Conservation (phyloP, 2,329 filamentous ascomycete genomes). For the Diaporthe velutina region DNA sequence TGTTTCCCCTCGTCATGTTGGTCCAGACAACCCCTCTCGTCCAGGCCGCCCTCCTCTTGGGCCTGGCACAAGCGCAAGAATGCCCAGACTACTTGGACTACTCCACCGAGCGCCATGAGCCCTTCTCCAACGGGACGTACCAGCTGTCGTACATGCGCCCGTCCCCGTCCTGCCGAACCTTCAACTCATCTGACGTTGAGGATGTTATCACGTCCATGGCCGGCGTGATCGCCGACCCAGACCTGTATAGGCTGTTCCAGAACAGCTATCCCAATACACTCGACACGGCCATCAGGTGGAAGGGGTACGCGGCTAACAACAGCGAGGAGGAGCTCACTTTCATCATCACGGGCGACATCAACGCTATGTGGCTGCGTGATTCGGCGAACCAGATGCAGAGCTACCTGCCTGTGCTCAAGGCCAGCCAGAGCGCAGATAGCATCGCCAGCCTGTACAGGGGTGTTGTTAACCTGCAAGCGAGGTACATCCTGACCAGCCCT, state of each 20-base stretch:
- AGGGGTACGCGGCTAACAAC: slow-evolving; percentile 69
- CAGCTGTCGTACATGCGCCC: slow-evolving; percentile 86
- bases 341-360: slow-evolving; percentile 69
- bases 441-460: slow-evolving; percentile 79
- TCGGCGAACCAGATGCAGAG: slow-evolving; percentile 78
- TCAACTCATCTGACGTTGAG: slow-evolving; percentile 82
- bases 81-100: slow-evolving; percentile 78
- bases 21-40: slow-evolving; percentile 7
- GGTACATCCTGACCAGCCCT: slow-evolving; percentile 77
- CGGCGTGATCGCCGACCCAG: slow-evolving; percentile 78
- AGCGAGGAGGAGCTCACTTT: slow-evolving; percentile 74
- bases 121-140: slow-evolving; percentile 82
- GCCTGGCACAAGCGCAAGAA: slow-evolving; percentile 23
- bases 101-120: slow-evolving; percentile 71
- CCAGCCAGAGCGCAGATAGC: slow-evolving; percentile 61
- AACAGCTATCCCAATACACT: slow-evolving; percentile 83
- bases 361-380: slow-evolving; percentile 55
- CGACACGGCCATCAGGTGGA: slow-evolving; percentile 80
- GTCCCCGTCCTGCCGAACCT: slow-evolving; percentile 81
- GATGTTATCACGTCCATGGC: slow-evolving; percentile 79
- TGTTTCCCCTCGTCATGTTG: not conserved
- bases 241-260: slow-evolving; percentile 77
- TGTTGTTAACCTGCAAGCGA: slow-evolving; percentile 81
- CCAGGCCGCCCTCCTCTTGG: slow-evolving; percentile 23
- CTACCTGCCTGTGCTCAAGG: slow-evolving; percentile 74